Evolutionary conservation across 1,139 yeast species (phyloP).

Genomic region (Kodamaea sp.): DNA sequence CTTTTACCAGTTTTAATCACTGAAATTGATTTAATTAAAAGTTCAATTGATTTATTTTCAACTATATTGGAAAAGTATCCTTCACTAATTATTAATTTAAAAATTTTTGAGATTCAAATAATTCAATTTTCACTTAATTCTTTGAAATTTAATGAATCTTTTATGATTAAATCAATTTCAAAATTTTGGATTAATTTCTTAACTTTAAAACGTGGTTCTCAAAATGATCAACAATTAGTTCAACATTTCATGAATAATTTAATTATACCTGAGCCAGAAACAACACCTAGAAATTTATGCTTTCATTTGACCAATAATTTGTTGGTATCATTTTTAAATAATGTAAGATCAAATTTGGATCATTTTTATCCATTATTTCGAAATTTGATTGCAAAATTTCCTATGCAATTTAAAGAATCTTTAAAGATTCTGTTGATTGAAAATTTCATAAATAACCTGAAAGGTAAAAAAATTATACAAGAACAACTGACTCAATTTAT

Average conservation of each 20-base stretch:
- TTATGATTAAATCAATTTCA: conserved; percentile 57
- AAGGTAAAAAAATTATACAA: conserved; percentile 1
- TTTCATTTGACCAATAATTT: conserved; percentile 28
- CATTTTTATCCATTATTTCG: conserved; percentile 54
- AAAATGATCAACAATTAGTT: conserved; percentile 42
- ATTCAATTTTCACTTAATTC: conserved; percentile 43
- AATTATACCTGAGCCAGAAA: conserved; percentile 10
- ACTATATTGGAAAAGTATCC: conserved; percentile 52
- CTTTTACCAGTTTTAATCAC: conserved; percentile 34
- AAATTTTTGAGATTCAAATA: conserved; percentile 30
- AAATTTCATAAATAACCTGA: conserved; percentile 13
- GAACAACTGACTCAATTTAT: conserved; percentile 35
- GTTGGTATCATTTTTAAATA: conserved; percentile 35
- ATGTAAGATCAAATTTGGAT: conserved; percentile 62
- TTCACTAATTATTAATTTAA: conserved; percentile 37
- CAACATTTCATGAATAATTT: conserved; percentile 28
- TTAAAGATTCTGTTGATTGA: conserved; percentile 28
- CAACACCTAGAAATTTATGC: conserved; percentile 27
- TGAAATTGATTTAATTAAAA: conserved; percentile 54
- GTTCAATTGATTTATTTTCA: conserved; percentile 39
- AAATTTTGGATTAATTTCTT: conserved; percentile 65
- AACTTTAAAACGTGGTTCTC: conserved; percentile 49
- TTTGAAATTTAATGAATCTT: conserved; percentile 56
- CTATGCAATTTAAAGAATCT: conserved; percentile 48
- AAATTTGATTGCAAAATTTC: conserved; percentile 49